Evolutionary conservation across 305 asterid species (phyloP), one percentile per base, ranked within the genome.

Genomic region (Nicotiana rustica): DNA sequence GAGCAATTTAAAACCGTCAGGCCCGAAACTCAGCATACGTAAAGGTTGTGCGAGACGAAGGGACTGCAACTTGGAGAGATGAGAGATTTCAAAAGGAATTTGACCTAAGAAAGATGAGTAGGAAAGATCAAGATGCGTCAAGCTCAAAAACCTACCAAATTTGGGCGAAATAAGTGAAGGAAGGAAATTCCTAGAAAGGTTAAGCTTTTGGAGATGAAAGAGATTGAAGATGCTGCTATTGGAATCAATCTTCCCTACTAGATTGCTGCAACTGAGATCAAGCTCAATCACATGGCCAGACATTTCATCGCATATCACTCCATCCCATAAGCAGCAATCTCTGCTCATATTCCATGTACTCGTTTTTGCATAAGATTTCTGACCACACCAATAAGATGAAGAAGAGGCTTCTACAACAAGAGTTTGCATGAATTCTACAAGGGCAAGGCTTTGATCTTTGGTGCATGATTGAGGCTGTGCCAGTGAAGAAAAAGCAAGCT

Each of bases 271-370:
- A n/a, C 81, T 29, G 5, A 83, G 73, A 21, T 83, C 85, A 41
- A 83, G 36, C 18, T 64, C 71, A 44, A 83, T 78, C 2, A 83
- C 76, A 38, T 78, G 80, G 19, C 76, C 85, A 0, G 44, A 36
- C n/a, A 49, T 38, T 19, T 33, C 61, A 67, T 83, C 65, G 12
- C 86, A 83, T 12, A 12, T 2, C 1, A 79, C 52, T 25, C 83
- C 86, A 68, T 83, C 67, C 86, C 86, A 83, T 2, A 36, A 52
- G 41, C 83, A 67, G 12, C 77, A 83, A 78, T 83, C 81, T 5
- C 10, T 18, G 31, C 60, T 65, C 35, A 25, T 12, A 3, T 49
- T 82, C 85, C 85, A 76, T 19, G 80, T 57, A 3, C 47, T 69
- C 6, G 66, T 69, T 77, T 68, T 81, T 19, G 83, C 69, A 68